Base-by-base conservation (phyloP, 1,284 basidiomycete species). In the Tilletia caries region DNA sequence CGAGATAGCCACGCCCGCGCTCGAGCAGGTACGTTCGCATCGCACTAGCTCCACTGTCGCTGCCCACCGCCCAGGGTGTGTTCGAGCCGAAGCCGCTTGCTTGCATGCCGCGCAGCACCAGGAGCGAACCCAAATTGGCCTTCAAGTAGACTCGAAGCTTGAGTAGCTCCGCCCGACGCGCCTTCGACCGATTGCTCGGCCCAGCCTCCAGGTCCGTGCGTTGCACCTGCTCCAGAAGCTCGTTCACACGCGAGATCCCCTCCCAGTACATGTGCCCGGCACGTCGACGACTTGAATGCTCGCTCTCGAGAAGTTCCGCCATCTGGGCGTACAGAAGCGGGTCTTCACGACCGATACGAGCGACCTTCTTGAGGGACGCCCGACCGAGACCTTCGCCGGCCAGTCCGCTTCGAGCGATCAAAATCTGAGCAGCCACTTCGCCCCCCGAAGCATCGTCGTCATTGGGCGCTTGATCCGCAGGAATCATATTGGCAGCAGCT, bases 251-350 rank as follows among this genome's bases (percentile, higher is more conserved):
- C 32, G 32, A 62, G 27, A 62, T 37, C 8, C 58, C 58, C 32
- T 62, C 58, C 58, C 58, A 62, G 33, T 62, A 62, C 58, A 62
- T 62, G 58, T 62, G 58, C 10, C 58, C 58, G 6, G 58, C 58
- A 13, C 58, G 29, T 29, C 58, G 58, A 34, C 58, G 29, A 32
- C 58, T 29, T 1, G 58, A 62, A 37, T 73, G 72, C 64, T 79
- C 78, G 48, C 70, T 72, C 68, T 74, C 75, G n/a, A 75, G 71
- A 41, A 78, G 66, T 58, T 79, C 72, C 41, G 78, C 78, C 23
- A 78, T 69, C 69, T 79, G 75, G 65, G 77, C 75, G 60, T 74
- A 75, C 27, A 72, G 71, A 3, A 77, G 70, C n/a, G 73, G 74
- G 46, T 79, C 77, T 15, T 72, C 68, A 23, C 32, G 27, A 20